A percentile compares a stretch with the other conserved stretches of the same genome.
phyloP scores from a whole-genome alignment of 345 rosid species.

The Gossypium stocksii region DNA sequence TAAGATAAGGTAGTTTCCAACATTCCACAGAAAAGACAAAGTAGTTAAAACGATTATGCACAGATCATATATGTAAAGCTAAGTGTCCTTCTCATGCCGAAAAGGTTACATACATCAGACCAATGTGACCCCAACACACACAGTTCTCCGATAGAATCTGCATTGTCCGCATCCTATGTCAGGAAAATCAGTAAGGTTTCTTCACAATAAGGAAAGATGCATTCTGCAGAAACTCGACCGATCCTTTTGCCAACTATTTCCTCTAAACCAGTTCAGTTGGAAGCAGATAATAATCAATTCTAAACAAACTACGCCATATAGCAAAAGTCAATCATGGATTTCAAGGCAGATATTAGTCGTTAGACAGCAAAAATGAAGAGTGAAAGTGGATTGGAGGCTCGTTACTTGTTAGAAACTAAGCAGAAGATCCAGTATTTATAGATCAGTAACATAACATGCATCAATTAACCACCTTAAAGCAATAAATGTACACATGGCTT shows the following conservation, averaged over 20 bases:
- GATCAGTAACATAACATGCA: conserved; percentile 24
- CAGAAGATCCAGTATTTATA: conserved; percentile 20
- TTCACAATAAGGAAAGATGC: too few relatives aligned
- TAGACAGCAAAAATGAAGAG: not conserved
- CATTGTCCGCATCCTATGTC: too few relatives aligned
- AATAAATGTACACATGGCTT: conserved; percentile 33
- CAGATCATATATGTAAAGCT: too few relatives aligned
- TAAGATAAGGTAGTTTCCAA: too few relatives aligned
- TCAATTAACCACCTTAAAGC: conserved; percentile 30
- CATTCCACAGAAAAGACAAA: too few relatives aligned
- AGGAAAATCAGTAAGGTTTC: too few relatives aligned
- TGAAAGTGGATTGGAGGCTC: conserved; percentile 10
- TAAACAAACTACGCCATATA: conserved; percentile 7
- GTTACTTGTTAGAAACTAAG: conserved; percentile 28
- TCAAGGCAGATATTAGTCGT: conserved; percentile 5
- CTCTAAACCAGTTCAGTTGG: not conserved
- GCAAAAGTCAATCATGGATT: conserved; percentile 4
- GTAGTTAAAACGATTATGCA: too few relatives aligned
- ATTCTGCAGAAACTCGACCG: not conserved
- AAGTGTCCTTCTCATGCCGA: too few relatives aligned
- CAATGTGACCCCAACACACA: too few relatives aligned
- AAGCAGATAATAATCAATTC: not conserved
- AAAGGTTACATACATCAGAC: too few relatives aligned
- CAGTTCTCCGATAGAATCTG: too few relatives aligned
- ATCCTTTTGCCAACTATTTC: not conserved